Base-by-base conservation (phyloP, 495 filamentous ascomycete genomes). In the Penicillium bialowiezense region DNA sequence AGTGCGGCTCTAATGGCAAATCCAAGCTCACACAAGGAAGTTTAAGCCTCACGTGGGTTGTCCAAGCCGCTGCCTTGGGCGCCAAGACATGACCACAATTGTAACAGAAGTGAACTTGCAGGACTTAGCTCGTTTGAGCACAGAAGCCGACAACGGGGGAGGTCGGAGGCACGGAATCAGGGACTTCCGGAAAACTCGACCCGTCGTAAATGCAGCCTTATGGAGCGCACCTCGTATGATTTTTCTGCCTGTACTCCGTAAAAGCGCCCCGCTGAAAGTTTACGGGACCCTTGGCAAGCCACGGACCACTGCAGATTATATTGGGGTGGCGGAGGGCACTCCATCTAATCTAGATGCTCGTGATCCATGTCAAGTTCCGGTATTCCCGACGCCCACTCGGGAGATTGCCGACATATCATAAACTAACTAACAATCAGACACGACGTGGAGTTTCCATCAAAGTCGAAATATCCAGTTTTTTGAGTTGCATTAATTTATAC, bases 51-150 rank as follows among this genome's bases (percentile, higher is more conserved):
- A 28, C 18, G 42, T 35, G 32, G 32, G 32, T 44, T 44, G 26
- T 44, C 10, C 31, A 34, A 34, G 31, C 31, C 31, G 31, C 31
- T 34, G 10, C 31, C 10, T 44, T 28, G 18, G 28, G 35, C 12
- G 42, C 42, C 42, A 44, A 44, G 42, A 44, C n/a, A 44, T 33
- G 34, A 31, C 28, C 42, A 44, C 14, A 34, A 33, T 34, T 34
- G 4, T 3, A 34, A 14, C 7, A 13, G 42, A 34, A 44, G 42
- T 44, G 32, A 44, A 23, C 29, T 31, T 44, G 42, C 28, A 44
- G 42, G 28, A 44, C 42, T 44, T 34, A 34, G 42, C 28, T 34
- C 35, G 42, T 34, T 31, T 14, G 14, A 44, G 42, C 15, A 44
- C 42, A 15, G 29, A 44, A 20, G 26, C 28, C 42, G 15, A 44